phyloP scores from a whole-genome alignment of 305 asterid genomes.

The Fraxinus paxiana region DNA sequence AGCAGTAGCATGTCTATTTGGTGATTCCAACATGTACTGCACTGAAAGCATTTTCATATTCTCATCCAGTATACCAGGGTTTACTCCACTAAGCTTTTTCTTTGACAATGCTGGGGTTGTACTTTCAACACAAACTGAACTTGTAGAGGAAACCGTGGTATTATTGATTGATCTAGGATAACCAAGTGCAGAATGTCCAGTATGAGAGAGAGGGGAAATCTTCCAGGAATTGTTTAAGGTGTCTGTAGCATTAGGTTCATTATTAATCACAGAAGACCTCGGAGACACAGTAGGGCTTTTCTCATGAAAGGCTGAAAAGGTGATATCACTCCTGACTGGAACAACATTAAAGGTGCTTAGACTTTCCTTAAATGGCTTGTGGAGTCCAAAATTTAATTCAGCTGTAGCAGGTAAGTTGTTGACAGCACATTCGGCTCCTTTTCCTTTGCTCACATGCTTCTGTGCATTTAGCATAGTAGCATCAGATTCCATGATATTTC shows the following conservation, averaged over 20 bases:
- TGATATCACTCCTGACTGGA: conserved; percentile 28
- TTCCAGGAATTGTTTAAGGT: conserved; percentile 32
- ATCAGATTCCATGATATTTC: conserved; percentile 23
- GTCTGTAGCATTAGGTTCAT: conserved; percentile 30
- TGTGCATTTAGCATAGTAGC: conserved; percentile 19
- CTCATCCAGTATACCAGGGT: conserved; percentile 24
- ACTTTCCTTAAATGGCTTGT: conserved; percentile 26
- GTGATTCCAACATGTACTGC: conserved; percentile 28
- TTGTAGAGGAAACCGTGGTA: conserved; percentile 27
- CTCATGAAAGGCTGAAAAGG: conserved; percentile 30
- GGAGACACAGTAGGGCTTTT: conserved; percentile 25
- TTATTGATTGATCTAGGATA: conserved; percentile 25
- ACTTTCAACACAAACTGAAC: conserved; percentile 28
- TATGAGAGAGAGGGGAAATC: conserved; percentile 26
- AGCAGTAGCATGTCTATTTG: conserved; percentile 24
- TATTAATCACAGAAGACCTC: conserved; percentile 25
- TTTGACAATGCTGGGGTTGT: conserved; percentile 26
- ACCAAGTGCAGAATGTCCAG: conserved; percentile 24
- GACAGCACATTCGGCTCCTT: conserved; percentile 25
- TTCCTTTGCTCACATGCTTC: conserved; percentile 25
- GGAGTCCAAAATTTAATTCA: conserved; percentile 31
- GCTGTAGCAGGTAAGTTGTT: conserved; percentile 29
- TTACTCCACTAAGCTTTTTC: conserved; percentile 21
- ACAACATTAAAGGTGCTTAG: conserved; percentile 26
- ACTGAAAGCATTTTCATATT: conserved; percentile 28